These are phyloP conservation scores for Xylaria digitata DNA, from an alignment of 2,329 filamentous ascomycete species.

Conservation along the genomic window DNA sequence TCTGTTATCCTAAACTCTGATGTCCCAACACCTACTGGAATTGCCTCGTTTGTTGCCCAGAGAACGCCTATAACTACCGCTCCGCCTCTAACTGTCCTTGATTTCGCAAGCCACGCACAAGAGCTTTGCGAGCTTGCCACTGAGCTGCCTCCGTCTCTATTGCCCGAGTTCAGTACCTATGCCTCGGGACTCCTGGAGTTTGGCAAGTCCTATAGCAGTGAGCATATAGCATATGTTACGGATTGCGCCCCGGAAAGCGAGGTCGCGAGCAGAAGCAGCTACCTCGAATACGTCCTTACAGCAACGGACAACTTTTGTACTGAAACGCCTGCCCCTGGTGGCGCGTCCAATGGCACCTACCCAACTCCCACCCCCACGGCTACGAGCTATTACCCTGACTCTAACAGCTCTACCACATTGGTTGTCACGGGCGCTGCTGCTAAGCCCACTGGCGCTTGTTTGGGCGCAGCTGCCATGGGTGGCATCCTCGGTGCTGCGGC, in stretches of 20 bases:
- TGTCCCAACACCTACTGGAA: conserved; percentile 16
- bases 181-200: conserved; percentile 13
- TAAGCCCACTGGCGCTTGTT: conserved; percentile 10
- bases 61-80: background rate
- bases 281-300: conserved; percentile 23
- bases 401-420: conserved; percentile 10
- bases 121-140: conserved; percentile 28
- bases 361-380: conserved; percentile 15
- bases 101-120: conserved; percentile 17
- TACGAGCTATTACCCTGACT: conserved; percentile 1
- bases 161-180: conserved; percentile 22
- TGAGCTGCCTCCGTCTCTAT: conserved; percentile 22
- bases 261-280: conserved; percentile 20
- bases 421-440: conserved; percentile 18
- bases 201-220: conserved; percentile 10
- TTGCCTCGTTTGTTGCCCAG: conserved; percentile 3
- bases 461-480: conserved; percentile 15
- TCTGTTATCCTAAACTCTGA: conserved; percentile 4
- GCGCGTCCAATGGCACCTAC: conserved; percentile 18
- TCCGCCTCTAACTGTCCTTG: conserved; percentile 4
- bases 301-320: conserved; percentile 26
- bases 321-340: conserved; percentile 16
- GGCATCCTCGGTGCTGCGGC: conserved; percentile 24
- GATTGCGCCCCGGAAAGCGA: conserved; percentile 20
- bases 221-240: conserved; percentile 25